Percentiles rank a stretch among this genome's conserved stretches.
phyloP scores from a whole-genome alignment of 371 early-diverging fungal species.

The Dentiscutata heterogama region DNA sequence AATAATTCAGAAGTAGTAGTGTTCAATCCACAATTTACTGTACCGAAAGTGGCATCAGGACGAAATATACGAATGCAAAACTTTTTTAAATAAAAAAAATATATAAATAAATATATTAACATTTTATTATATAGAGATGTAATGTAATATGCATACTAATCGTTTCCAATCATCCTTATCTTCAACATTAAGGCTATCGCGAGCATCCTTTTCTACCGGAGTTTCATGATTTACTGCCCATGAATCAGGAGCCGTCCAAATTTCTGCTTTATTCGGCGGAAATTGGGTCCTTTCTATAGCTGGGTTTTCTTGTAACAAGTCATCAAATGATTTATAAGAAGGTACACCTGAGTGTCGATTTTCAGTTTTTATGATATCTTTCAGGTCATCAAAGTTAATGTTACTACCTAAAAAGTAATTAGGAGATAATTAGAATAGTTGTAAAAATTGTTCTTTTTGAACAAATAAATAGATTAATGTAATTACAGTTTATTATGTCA shows the following conservation, averaged over 20 bases:
- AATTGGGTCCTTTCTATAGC: conserved; percentile 17
- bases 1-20: conserved; percentile 79
- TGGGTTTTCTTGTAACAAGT: conserved; percentile 42
- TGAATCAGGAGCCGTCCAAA: conserved; percentile 76
- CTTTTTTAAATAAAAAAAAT: conserved; percentile 43
- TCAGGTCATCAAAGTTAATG: conserved; percentile 61
- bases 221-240: conserved; percentile 70
- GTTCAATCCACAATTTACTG: conserved; percentile 71
- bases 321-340: conserved; percentile 12
- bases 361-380: conserved; percentile 58
- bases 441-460: background rate
- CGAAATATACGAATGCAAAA: conserved; percentile 72
- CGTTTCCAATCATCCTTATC: conserved; percentile 52
- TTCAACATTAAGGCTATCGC: conserved; percentile 48
- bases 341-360: conserved; percentile 13
- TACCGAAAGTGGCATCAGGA: conserved; percentile 81
- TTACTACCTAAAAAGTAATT: conserved; percentile 1
- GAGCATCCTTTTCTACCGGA: conserved; percentile 58
- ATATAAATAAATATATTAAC: background rate
- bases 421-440: too few relatives aligned
- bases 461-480: background rate
- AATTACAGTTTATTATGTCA: background rate
- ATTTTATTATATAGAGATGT: background rate
- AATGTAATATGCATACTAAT: conserved; percentile 48
- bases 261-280: conserved; percentile 50